Conservation (phyloP, 2,329 filamentous ascomycete species). For the Colletotrichum simmondsii region DNA sequence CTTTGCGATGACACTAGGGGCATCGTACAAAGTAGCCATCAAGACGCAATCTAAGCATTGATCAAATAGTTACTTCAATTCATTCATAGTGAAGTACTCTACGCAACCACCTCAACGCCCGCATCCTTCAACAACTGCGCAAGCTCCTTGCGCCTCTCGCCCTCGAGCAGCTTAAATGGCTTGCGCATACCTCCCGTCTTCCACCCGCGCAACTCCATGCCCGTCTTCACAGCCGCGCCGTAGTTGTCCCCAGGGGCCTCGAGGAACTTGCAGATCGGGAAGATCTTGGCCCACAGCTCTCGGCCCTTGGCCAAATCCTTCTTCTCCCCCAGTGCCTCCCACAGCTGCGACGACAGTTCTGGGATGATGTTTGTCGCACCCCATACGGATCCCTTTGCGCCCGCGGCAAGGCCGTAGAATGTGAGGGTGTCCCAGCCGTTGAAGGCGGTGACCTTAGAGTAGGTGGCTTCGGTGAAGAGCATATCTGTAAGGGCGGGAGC, state of each 20-base stretch:
- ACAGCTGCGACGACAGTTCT: conserved; percentile 58
- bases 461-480: conserved; percentile 49
- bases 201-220: conserved; percentile 57
- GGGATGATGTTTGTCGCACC: conserved; percentile 62
- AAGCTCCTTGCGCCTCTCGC: conserved; percentile 46
- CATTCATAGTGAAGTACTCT: background rate
- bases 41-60: too few relatives aligned
- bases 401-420: conserved; percentile 62
- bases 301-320: conserved; percentile 54
- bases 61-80: too few relatives aligned
- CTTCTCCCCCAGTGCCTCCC: conserved; percentile 56
- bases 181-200: conserved; percentile 59
- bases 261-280: conserved; percentile 60
- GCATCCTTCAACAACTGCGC: conserved; percentile 49
- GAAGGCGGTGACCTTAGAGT: conserved; percentile 55
- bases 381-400: conserved; percentile 61
- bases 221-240: conserved; percentile 58
- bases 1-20: too few relatives aligned
- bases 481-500: conserved; percentile 60
- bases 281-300: conserved; percentile 60
- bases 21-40: too few relatives aligned
- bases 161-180: conserved; percentile 54
- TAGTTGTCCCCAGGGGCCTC: conserved; percentile 56
- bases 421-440: conserved; percentile 66
- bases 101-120: conserved; percentile 44